Base-by-base conservation (phyloP, 805 yeast species). In the Kluyveromyces lactis region DNA sequence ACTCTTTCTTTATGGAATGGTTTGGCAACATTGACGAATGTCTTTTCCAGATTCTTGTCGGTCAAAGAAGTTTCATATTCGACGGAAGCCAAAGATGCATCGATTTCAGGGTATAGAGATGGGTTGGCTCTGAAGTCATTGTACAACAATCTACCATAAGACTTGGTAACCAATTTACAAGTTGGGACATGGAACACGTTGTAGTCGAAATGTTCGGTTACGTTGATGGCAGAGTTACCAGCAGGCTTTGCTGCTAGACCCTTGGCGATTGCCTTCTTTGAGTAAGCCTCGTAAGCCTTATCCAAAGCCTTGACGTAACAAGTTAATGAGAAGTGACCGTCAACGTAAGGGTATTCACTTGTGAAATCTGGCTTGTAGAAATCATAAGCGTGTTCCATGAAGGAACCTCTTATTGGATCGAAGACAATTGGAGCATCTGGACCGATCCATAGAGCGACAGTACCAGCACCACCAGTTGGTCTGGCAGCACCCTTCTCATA, bases 391-490 rank as follows among this genome's bases (percentile, higher is more conserved):
- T 92, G 95, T 66, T 86, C 90, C 95, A 92, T 85, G 73, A 71
- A 85, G 17, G 95, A 75, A 48, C 97, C 97, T 69, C 92, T 86
- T 44, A 78, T 75, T 33, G 81, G 68, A 54, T 92, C 97, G 54
- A 92, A 80, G 30, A 86, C 96, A 51, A 92, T 74, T 50, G 98
- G 98, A 30, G 98, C 97, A 60, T 92, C 95, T 39, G 97, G 95
- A 38, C 98, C 98, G 55, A 92, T 85, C 62, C 84, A 77, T 60
- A 92, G 55, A 32, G 98, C 98, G 44, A 90, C 94, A 35, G 94
- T 74, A 62, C 98, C 98, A 40, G 95, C 97, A 71, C 98, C 98
- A 64, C 98, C 98, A 39, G 98, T 92, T 59, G 98, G 98, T 74
- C 98, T 82, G 42, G 98, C 98, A 28, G 95, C 82, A 62, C 98